Evolutionary conservation across 2,329 filamentous ascomycete species (phyloP).

Genomic region (Dactylonectria estremocensis): DNA sequence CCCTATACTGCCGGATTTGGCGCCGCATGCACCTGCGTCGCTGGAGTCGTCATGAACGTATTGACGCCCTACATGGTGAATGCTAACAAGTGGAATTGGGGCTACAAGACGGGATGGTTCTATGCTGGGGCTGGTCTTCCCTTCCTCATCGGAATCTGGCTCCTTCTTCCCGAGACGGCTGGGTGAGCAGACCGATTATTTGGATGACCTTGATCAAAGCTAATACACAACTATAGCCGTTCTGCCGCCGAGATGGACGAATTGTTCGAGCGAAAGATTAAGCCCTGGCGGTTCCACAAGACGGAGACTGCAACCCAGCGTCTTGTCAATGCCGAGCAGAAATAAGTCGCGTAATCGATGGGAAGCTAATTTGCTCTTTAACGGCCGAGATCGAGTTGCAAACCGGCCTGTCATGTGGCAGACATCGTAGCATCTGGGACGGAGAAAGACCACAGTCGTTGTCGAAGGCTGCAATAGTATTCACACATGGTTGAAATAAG

Average conservation of each 20-base stretch:
- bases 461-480: too few species aligned
- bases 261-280: conserved; percentile 47
- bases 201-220: not conserved
- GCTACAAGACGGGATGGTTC: conserved; percentile 52
- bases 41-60: conserved; percentile 45
- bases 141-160: conserved; percentile 48
- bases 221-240: conserved; percentile 10
- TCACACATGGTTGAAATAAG: too few species aligned
- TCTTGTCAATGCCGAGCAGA: not conserved
- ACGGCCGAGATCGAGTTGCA: too few species aligned
- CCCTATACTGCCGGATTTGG: conserved; percentile 52
- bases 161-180: conserved; percentile 49
- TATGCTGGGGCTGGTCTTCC: conserved; percentile 45
- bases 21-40: conserved; percentile 45
- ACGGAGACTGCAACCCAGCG: conserved; percentile 27
- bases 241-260: conserved; percentile 53
- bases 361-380: too few species aligned
- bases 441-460: too few species aligned
- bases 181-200: conserved; percentile 17
- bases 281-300: conserved; percentile 33
- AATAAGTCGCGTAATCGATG: not conserved
- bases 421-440: too few species aligned
- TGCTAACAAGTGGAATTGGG: conserved; percentile 50
- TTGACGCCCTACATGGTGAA: conserved; percentile 54
- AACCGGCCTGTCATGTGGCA: too few species aligned